phyloP scores from a whole-genome alignment of 768 basidiomycete species.

The Auricularia heimuer region DNA sequence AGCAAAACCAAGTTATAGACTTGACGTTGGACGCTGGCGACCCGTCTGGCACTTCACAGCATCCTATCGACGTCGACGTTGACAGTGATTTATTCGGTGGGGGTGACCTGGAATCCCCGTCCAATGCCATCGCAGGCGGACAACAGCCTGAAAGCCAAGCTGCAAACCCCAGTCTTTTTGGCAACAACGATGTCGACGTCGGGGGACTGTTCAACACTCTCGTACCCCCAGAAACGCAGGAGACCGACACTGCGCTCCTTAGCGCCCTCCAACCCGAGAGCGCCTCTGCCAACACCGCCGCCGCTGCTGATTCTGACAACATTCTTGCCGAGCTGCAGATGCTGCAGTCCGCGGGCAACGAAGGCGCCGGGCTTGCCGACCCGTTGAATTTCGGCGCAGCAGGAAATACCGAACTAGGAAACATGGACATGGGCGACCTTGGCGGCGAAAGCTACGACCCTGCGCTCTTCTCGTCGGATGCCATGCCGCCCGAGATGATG shows the following conservation, averaged over 20 bases:
- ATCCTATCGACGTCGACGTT: conserved; percentile 49
- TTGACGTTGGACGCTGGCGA: conserved; percentile 19
- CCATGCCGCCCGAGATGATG: background rate
- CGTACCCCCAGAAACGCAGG: background rate
- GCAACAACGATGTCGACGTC: background rate
- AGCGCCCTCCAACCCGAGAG: background rate
- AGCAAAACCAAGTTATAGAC: conserved; percentile 8
- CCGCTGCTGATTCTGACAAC: background rate
- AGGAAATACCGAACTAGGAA: background rate
- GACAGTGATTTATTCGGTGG: conserved; percentile 32
- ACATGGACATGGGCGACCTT: background rate
- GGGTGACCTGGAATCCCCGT: conserved; percentile 48
- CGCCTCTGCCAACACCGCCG: background rate
- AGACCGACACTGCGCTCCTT: background rate
- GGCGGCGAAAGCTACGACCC: background rate
- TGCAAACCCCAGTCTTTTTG: no score
- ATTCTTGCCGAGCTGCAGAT: background rate
- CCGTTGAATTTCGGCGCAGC: background rate
- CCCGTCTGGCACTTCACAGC: conserved; percentile 26
- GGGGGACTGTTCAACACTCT: background rate
- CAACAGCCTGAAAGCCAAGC: conserved; percentile 44
- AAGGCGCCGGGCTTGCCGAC: background rate
- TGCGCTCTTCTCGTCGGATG: background rate
- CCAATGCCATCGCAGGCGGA: conserved; percentile 72
- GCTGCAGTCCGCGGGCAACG: background rate